Evolutionary conservation across 495 filamentous ascomycete genomes (phyloP).

Genomic region (Penicillium riverlandense): DNA sequence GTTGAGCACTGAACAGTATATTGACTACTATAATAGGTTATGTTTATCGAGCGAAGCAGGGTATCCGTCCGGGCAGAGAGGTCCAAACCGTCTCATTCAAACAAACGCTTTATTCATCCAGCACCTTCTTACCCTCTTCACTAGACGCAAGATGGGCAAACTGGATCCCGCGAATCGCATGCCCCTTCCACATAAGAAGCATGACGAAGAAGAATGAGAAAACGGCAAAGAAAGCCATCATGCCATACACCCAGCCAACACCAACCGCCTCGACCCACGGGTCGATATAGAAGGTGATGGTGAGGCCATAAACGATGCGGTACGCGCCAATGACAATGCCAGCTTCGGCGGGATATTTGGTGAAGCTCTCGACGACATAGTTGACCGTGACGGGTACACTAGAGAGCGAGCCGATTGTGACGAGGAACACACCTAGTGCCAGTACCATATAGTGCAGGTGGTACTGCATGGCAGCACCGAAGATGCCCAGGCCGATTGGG

Average conservation of each 20-base stretch:
- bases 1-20: too few species aligned
- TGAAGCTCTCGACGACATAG: constrained; percentile 43
- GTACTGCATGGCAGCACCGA: constrained; percentile 40
- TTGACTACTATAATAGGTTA: too few species aligned
- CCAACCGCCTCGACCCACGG: constrained; percentile 37
- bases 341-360: constrained; percentile 32
- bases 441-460: constrained; percentile 42
- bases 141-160: constrained; percentile 18
- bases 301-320: constrained; percentile 35
- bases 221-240: constrained; percentile 41
- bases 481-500: constrained; percentile 42
- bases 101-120: constrained; percentile 1
- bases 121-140: constrained; percentile 17
- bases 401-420: constrained; percentile 31
- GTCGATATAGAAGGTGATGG: constrained; percentile 41
- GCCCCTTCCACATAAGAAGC: constrained; percentile 26
- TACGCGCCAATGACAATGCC: constrained; percentile 33
- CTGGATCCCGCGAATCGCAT: constrained; percentile 16
- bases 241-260: constrained; percentile 47
- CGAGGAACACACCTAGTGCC: constrained; percentile 35
- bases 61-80: too few species aligned
- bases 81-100: not conserved
- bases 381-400: constrained; percentile 40
- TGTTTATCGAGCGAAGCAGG: too few species aligned
- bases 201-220: constrained; percentile 29